phyloP scores from a whole-genome alignment of 352 stramenopile genomes.

The Pythium brachiatum region DNA sequence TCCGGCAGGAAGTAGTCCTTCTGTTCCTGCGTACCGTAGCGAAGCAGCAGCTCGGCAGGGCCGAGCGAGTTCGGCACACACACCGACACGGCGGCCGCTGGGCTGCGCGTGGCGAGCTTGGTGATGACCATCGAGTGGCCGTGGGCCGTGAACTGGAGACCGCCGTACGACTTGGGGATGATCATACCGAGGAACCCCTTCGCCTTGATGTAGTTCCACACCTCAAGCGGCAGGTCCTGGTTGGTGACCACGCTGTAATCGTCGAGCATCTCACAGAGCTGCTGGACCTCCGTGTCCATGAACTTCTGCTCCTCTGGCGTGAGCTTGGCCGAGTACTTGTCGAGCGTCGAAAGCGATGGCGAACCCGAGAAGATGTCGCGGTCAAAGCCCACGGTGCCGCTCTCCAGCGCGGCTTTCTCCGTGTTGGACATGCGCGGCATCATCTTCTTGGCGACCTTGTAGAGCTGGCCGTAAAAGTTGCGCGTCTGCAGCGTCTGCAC shows the following conservation, averaged over 20 bases:
- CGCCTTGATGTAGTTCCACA: slow-evolving; percentile 96
- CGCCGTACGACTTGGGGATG: slow-evolving; percentile 96
- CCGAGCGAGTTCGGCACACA: slow-evolving; percentile 97
- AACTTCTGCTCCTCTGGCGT: slow-evolving; percentile 93
- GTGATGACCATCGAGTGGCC: slow-evolving; percentile 91
- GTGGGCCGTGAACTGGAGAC: slow-evolving; percentile 88
- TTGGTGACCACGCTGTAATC: slow-evolving; percentile 93
- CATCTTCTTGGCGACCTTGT: slow-evolving; percentile 93
- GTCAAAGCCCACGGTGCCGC: slow-evolving; percentile 96
- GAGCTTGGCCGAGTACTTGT: slow-evolving; percentile 94
- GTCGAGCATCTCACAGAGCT: slow-evolving; percentile 95
- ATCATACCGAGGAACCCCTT: slow-evolving; percentile 98
- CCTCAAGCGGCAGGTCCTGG: slow-evolving; percentile 91
- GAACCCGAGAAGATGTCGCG: slow-evolving; percentile 96
- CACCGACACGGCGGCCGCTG: slow-evolving; percentile 91
- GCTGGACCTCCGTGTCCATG: slow-evolving; percentile 95
- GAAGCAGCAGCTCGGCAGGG: slow-evolving; percentile 93
- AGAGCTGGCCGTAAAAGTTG: slow-evolving; percentile 88
- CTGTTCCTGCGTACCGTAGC: slow-evolving; percentile 95
- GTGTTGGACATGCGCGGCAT: slow-evolving; percentile 96
- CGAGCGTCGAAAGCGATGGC: slow-evolving; percentile 89
- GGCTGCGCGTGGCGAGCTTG: slow-evolving; percentile 92
- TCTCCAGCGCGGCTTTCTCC: slow-evolving; percentile 94
- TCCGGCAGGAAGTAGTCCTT: slow-evolving; percentile 95
- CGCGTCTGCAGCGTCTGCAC: slow-evolving; percentile 62